Percentiles rank a stretch among this genome's conserved stretches.
phyloP scores from a whole-genome alignment of 441 rosid species.

The Pelargonium citronellum region DNA sequence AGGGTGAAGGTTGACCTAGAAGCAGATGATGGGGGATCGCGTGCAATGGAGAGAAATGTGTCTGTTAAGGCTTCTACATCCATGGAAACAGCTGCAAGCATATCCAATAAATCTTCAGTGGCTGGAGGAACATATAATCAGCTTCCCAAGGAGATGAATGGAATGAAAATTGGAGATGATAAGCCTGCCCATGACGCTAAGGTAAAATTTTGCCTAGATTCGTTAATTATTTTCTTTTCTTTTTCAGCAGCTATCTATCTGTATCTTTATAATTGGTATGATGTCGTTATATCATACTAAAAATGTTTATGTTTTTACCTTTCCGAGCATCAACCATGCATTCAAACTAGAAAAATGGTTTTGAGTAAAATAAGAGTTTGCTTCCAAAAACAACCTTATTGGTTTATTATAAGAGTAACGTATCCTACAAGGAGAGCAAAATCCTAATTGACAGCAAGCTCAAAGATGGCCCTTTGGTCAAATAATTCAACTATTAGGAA shows the following conservation, averaged over 20 bases:
- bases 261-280: not conserved
- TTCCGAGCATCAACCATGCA: not conserved
- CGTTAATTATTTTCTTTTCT: not conserved
- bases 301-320: not conserved
- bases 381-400: not conserved
- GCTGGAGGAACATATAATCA: constrained; percentile 14
- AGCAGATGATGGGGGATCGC: constrained; percentile 32
- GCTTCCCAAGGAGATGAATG: constrained; percentile 84
- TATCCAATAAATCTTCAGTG: constrained; percentile 37
- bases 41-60: constrained; percentile 43
- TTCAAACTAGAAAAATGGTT: not conserved
- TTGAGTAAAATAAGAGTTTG: not conserved
- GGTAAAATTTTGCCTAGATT: not conserved
- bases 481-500: not conserved
- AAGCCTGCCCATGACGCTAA: constrained; percentile 35
- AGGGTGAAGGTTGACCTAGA: constrained; percentile 74
- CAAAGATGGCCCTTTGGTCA: not conserved
- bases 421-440: not conserved
- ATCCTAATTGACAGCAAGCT: not conserved
- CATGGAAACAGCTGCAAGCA: constrained; percentile 43
- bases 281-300: not conserved
- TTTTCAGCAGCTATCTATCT: not conserved
- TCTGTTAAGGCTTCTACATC: constrained; percentile 45
- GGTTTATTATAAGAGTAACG: not conserved
- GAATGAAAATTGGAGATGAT: constrained; percentile 85